Evolutionary conservation across 768 basidiomycete genomes (phyloP).

Genomic region (Trametes cubensis): DNA sequence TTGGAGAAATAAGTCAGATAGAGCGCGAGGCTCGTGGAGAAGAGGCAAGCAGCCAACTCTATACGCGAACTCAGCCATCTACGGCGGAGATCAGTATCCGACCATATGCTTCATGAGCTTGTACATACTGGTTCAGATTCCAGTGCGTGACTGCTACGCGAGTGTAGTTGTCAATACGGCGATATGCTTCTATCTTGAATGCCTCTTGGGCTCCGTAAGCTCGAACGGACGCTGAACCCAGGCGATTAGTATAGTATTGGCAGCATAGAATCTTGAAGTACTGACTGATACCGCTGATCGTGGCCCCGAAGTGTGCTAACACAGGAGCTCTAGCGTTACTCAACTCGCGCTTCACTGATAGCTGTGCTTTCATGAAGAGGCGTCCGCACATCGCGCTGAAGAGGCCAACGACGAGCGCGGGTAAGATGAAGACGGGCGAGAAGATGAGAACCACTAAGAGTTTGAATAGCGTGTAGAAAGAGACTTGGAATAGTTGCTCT

Average conservation of each 20-base stretch:
- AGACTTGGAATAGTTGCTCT: conserved; percentile 18
- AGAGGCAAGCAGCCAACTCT: conserved; percentile 58
- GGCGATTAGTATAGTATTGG: neutral
- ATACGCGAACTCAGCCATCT: conserved; percentile 51
- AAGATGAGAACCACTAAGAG: conserved; percentile 39
- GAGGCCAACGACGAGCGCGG: conserved; percentile 38
- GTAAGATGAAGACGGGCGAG: conserved; percentile 42
- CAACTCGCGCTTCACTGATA: conserved; percentile 56
- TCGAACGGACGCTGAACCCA: conserved; percentile 52
- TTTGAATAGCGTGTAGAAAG: conserved; percentile 39
- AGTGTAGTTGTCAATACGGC: conserved; percentile 57
- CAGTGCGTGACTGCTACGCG: conserved; percentile 51
- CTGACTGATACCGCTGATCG: conserved; percentile 56
- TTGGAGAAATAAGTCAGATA: conserved; percentile 52
- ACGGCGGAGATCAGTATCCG: neutral
- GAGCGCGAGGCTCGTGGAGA: conserved; percentile 55
- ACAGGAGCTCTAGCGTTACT: conserved; percentile 48
- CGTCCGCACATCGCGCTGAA: conserved; percentile 43
- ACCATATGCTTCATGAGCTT: neutral
- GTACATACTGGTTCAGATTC: conserved; percentile 34
- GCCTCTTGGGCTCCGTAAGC: conserved; percentile 62
- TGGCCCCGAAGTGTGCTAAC: conserved; percentile 53
- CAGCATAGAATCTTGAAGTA: neutral
- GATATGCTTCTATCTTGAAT: conserved; percentile 48
- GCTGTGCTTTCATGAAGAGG: conserved; percentile 53